Evolutionary conservation across 2,329 filamentous ascomycete species (phyloP).

Genomic region (Canariomyces notabilis): DNA sequence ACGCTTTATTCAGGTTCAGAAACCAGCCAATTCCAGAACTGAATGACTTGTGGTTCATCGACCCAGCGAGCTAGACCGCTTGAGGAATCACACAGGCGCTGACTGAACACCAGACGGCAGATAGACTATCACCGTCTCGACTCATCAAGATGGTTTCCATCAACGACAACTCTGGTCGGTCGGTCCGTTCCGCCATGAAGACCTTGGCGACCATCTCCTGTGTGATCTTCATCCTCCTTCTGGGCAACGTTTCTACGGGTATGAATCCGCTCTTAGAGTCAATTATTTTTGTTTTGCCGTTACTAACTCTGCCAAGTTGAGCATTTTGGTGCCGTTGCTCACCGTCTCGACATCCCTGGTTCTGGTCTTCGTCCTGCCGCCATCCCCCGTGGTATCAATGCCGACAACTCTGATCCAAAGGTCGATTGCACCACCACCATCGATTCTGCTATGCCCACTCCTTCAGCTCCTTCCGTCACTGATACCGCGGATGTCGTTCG

Average conservation of each 20-base stretch:
- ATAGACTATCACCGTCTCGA: background rate
- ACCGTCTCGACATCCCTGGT: background rate
- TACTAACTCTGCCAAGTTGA: background rate
- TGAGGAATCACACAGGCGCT: background rate
- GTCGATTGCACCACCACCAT: background rate
- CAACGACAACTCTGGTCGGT: background rate
- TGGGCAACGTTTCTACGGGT: background rate
- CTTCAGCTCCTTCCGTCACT: conserved; percentile 1
- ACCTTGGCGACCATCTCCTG: background rate
- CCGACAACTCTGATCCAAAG: background rate
- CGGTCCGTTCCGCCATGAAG: background rate
- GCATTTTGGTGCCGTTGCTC: background rate
- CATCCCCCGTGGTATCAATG: background rate
- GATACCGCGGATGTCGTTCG: background rate
- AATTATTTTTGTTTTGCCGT: background rate
- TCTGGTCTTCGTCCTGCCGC: background rate
- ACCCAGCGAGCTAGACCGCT: too few species aligned
- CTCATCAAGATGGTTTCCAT: background rate
- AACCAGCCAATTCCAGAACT: too few species aligned
- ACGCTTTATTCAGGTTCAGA: too few species aligned
- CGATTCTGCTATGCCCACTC: conserved; percentile 1
- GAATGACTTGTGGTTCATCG: too few species aligned
- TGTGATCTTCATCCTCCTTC: background rate
- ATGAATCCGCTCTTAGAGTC: background rate
- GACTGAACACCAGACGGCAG: background rate